Conservation (phyloP, 768 basidiomycete genomes). For the Suillus americanus region DNA sequence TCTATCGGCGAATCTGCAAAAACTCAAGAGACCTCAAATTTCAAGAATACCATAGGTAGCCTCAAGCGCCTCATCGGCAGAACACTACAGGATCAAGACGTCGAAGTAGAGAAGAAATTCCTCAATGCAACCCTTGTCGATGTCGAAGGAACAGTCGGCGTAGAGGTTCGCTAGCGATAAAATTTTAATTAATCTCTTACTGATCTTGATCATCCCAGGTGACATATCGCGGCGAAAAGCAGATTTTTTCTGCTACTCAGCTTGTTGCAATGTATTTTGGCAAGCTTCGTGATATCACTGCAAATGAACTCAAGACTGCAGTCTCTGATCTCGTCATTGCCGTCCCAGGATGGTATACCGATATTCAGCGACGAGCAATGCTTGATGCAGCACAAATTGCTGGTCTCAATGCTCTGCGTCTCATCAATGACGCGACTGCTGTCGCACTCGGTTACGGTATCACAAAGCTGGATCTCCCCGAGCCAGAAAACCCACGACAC, state of each 20-base stretch:
- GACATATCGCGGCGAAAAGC: constrained; percentile 80
- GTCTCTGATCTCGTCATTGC: constrained; percentile 95
- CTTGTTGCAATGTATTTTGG: constrained; percentile 89
- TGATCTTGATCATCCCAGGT: constrained; percentile 52
- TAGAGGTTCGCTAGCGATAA: constrained; percentile 54
- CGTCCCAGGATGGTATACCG: constrained; percentile 96
- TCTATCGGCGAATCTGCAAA: constrained; percentile 94
- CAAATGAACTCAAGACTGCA: constrained; percentile 79
- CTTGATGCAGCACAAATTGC: constrained; percentile 90
- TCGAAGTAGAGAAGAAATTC: constrained; percentile 87
- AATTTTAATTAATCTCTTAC: constrained; percentile 12
- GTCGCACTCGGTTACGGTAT: constrained; percentile 97
- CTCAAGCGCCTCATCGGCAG: constrained; percentile 91
- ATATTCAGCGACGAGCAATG: constrained; percentile 86
- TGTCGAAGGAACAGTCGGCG: constrained; percentile 77
- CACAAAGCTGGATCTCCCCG: constrained; percentile 96
- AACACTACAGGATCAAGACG: constrained; percentile 75
- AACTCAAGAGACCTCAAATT: constrained; percentile 97
- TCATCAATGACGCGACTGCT: constrained; percentile 97
- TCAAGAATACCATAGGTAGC: constrained; percentile 93
- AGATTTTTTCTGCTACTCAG: constrained; percentile 84
- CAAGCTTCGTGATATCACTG: constrained; percentile 86
- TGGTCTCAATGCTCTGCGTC: constrained; percentile 84
- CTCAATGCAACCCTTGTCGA: constrained; percentile 87
- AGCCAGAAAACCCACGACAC: constrained; percentile 75